phyloP scores from a whole-genome alignment of 2,329 filamentous ascomycete genomes.

The Talaromyces sp. region DNA sequence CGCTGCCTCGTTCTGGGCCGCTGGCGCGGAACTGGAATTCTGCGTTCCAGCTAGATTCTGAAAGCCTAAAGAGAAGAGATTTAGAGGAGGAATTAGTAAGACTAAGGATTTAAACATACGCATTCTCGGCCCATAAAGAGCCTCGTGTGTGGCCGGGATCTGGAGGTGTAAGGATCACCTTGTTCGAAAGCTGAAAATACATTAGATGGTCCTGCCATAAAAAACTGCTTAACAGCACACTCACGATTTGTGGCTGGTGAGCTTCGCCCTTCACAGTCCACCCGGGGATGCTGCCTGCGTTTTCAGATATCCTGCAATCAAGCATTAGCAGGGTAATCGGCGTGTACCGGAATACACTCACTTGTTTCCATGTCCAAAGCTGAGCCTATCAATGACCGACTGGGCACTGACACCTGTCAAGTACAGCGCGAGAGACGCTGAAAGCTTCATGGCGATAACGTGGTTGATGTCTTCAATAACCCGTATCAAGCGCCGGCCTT shows the following conservation, averaged over 20 bases:
- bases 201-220: conserved; percentile 12
- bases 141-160: conserved; percentile 80
- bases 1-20: conserved; percentile 76
- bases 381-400: conserved; percentile 65
- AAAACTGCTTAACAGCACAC: conserved; percentile 9
- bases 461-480: conserved; percentile 13
- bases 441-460: conserved; percentile 38
- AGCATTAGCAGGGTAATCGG: conserved; percentile 6
- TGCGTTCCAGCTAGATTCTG: conserved; percentile 65
- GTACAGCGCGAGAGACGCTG: conserved; percentile 37
- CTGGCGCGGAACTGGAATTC: conserved; percentile 84
- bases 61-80: conserved; percentile 22
- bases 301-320: conserved; percentile 54
- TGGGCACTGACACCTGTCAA: conserved; percentile 54
- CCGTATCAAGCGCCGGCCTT: neutral
- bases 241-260: conserved; percentile 49
- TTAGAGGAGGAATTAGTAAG: neutral
- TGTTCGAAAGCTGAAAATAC: conserved; percentile 64
- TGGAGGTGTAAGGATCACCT: conserved; percentile 83
- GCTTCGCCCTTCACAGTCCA: conserved; percentile 52
- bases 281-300: conserved; percentile 46
- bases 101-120: conserved; percentile 26
- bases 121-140: conserved; percentile 69
- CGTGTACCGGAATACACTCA: conserved; percentile 21
- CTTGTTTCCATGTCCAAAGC: conserved; percentile 68